A percentile compares a stretch with the other conserved stretches of the same genome.
Conservation (phyloP, 129 eudicot species). For the Arctium minus region DNA sequence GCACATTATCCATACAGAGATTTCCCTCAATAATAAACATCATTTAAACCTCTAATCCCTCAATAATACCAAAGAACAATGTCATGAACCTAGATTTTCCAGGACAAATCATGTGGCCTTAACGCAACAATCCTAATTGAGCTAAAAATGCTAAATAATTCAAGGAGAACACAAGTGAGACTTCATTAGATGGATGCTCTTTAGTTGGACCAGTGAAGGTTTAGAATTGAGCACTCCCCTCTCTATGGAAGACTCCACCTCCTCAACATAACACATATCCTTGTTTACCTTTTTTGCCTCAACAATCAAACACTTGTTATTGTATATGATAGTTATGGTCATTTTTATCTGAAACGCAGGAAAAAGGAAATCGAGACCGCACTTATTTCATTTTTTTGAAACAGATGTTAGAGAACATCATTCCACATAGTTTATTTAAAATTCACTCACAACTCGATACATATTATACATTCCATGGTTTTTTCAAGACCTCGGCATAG, state of each 20-base stretch:
- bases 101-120: background rate
- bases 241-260: background rate
- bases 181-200: conserved; percentile 1
- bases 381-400: background rate
- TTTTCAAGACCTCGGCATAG: background rate
- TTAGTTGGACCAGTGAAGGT: background rate
- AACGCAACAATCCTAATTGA: background rate
- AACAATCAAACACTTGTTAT: conserved; percentile 8
- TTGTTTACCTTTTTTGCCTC: background rate
- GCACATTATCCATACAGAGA: background rate
- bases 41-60: background rate
- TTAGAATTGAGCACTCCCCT: background rate
- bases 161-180: background rate
- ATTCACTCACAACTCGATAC: conserved; percentile 14
- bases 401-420: conserved; percentile 3
- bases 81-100: background rate
- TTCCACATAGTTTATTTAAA: conserved; percentile 1
- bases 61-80: conserved; percentile 1
- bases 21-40: background rate
- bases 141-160: background rate
- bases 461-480: background rate
- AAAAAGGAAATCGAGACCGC: background rate
- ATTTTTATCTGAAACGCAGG: background rate
- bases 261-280: conserved; percentile 2
- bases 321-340: background rate